phyloP scores from a whole-genome alignment of 495 filamentous ascomycete species.

The Trichoderma reesei region DNA sequence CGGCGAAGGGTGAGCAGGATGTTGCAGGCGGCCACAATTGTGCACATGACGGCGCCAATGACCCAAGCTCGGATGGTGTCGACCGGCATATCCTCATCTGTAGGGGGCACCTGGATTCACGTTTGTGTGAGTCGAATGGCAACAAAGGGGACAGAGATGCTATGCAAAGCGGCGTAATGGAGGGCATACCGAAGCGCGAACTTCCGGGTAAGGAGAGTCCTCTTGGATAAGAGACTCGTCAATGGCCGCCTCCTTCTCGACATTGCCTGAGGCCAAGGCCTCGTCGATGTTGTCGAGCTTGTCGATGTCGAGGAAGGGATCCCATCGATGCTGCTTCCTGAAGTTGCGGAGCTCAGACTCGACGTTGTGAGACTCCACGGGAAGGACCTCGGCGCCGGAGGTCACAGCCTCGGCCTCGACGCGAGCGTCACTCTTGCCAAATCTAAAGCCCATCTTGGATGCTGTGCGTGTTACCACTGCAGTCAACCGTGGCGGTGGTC shows the following conservation, averaged over 20 bases:
- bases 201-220: slow-evolving; percentile 53
- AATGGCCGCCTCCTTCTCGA: slow-evolving; percentile 34
- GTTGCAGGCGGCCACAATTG: slow-evolving; percentile 19
- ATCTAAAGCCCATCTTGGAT: neutral
- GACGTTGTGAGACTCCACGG: neutral
- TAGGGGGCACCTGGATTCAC: slow-evolving; percentile 31
- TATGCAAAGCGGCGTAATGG: neutral
- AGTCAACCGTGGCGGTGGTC: neutral
- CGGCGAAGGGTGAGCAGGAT: slow-evolving; percentile 46
- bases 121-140: neutral
- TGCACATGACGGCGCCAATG: slow-evolving; percentile 19
- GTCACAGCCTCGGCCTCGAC: neutral
- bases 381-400: neutral
- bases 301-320: slow-evolving; percentile 49
- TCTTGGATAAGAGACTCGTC: slow-evolving; percentile 42
- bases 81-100: slow-evolving; percentile 27
- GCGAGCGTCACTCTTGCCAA: neutral
- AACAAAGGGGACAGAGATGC: neutral
- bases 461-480: neutral
- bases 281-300: slow-evolving; percentile 42
- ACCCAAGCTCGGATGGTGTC: slow-evolving; percentile 25
- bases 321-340: slow-evolving; percentile 47
- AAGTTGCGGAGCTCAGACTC: slow-evolving; percentile 18
- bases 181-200: slow-evolving; percentile 15
- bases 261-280: slow-evolving; percentile 37